phyloP scores from a whole-genome alignment of 768 basidiomycete species.

The Xerocomellus dryophilus region DNA sequence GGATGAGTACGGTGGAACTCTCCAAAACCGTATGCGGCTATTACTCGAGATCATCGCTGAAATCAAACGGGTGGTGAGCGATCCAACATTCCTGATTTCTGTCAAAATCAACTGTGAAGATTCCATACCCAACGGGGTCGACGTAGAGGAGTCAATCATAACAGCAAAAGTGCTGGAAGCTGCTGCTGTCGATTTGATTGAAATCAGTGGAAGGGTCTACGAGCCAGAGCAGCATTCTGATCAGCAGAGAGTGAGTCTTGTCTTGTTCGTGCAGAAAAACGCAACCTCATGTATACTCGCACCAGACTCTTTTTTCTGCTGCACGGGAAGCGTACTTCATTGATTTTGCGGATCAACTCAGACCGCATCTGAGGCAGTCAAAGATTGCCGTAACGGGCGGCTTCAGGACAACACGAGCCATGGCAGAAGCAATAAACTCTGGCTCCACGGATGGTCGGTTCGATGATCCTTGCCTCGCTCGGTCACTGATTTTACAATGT shows the following conservation, averaged over 20 bases:
- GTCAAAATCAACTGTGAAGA: conserved; percentile 36
- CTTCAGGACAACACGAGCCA: conserved; percentile 28
- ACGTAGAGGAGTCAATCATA: conserved; percentile 30
- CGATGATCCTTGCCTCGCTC: neutral
- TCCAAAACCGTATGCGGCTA: conserved; percentile 52
- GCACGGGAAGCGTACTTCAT: conserved; percentile 32
- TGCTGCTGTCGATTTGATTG: conserved; percentile 38
- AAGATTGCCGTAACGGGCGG: conserved; percentile 32
- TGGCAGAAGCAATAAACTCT: conserved; percentile 26
- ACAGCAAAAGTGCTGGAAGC: conserved; percentile 34
- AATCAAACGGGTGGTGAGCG: conserved; percentile 38
- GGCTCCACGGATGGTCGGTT: conserved; percentile 29
- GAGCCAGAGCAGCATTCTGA: conserved; percentile 16
- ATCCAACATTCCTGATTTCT: conserved; percentile 29
- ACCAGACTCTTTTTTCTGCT: conserved; percentile 12
- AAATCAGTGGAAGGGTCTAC: conserved; percentile 41
- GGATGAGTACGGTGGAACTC: conserved; percentile 56
- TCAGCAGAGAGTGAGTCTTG: conserved; percentile 10
- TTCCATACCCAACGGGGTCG: conserved; percentile 28
- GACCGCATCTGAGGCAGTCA: conserved; percentile 24
- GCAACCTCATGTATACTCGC: neutral
- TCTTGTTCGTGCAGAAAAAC: neutral
- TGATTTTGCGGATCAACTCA: conserved; percentile 28
- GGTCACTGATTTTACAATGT: neutral
- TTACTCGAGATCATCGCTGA: conserved; percentile 45